Conservation (phyloP, 2,329 filamentous ascomycete species). For the Escovopsis weberi region DNA sequence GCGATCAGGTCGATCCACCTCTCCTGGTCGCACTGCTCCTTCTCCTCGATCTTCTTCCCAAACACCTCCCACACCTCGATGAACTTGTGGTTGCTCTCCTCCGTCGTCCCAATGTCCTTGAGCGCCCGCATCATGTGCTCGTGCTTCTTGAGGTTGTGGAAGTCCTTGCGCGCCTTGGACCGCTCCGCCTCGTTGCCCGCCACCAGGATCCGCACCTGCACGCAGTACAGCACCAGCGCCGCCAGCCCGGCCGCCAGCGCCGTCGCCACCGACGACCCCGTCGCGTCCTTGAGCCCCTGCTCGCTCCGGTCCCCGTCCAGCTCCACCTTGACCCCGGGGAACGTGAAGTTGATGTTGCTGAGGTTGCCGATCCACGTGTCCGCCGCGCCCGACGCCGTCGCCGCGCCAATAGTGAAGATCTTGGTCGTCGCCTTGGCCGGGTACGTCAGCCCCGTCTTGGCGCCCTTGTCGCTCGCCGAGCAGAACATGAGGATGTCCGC, state of each 20-base stretch:
- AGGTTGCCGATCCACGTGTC: constrained; percentile 9
- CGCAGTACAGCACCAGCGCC: constrained; percentile 17
- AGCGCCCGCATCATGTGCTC: constrained; percentile 9
- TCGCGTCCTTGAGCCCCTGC: background rate
- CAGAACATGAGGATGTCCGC: constrained; percentile 25
- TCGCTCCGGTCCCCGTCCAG: constrained; percentile 1
- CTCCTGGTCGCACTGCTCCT: constrained; percentile 4
- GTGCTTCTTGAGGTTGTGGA: constrained; percentile 7
- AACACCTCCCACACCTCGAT: constrained; percentile 16
- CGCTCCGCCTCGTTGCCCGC: constrained; percentile 6
- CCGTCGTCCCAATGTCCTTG: constrained; percentile 8
- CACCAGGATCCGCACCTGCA: constrained; percentile 7
- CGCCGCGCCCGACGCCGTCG: constrained; percentile 6
- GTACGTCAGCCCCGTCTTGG: constrained; percentile 5
- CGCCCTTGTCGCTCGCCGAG: constrained; percentile 18
- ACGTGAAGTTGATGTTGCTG: constrained; percentile 14
- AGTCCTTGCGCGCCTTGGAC: constrained; percentile 5
- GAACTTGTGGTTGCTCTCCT: constrained; percentile 11
- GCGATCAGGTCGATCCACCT: constrained; percentile 8
- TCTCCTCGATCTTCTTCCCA: constrained; percentile 8
- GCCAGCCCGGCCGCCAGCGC: constrained; percentile 17
- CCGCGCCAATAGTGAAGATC: constrained; percentile 17
- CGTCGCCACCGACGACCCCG: constrained; percentile 16
- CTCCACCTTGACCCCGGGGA: constrained; percentile 16
- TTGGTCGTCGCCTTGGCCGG: constrained; percentile 8